Evolutionary conservation across 116 monocot genomes (phyloP).

Genomic region (Zostera marina): DNA sequence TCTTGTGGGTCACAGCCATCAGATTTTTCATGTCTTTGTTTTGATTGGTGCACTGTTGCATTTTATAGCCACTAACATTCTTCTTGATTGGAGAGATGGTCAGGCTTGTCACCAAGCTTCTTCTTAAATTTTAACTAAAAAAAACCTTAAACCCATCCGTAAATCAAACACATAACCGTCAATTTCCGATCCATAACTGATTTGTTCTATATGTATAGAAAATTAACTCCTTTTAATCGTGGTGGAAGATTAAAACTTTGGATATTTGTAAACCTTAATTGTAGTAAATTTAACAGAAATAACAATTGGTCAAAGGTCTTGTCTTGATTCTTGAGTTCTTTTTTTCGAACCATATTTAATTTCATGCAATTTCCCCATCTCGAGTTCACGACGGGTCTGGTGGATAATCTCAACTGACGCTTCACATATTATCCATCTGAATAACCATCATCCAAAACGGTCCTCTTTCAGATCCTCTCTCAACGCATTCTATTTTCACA

Average conservation of each 20-base stretch:
- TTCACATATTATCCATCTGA: too few species aligned
- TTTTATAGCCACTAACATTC: conserved; percentile 37
- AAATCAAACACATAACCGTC: background rate
- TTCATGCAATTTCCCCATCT: too few species aligned
- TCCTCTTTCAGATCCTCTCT: background rate
- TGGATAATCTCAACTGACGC: too few species aligned
- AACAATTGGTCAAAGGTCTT: background rate
- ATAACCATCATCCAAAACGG: too few species aligned
- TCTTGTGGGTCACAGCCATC: conserved; percentile 75
- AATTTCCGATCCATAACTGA: background rate
- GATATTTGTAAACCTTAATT: background rate
- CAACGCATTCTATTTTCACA: background rate
- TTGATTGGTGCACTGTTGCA: conserved; percentile 60
- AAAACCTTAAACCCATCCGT: background rate
- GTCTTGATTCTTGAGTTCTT: background rate
- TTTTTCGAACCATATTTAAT: too few species aligned
- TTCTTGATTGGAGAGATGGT: conserved; percentile 54
- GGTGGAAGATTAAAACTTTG: too few species aligned
- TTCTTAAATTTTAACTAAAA: background rate
- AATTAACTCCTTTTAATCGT: too few species aligned
- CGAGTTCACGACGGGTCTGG: too few species aligned
- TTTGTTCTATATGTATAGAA: background rate
- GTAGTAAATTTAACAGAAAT: background rate
- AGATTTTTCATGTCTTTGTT: conserved; percentile 91
- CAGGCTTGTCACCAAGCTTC: conserved; percentile 4